These are phyloP conservation scores for Dillenia suffruticosa DNA, from an alignment of 164 flowering plant species.

Conservation along the genomic window DNA sequence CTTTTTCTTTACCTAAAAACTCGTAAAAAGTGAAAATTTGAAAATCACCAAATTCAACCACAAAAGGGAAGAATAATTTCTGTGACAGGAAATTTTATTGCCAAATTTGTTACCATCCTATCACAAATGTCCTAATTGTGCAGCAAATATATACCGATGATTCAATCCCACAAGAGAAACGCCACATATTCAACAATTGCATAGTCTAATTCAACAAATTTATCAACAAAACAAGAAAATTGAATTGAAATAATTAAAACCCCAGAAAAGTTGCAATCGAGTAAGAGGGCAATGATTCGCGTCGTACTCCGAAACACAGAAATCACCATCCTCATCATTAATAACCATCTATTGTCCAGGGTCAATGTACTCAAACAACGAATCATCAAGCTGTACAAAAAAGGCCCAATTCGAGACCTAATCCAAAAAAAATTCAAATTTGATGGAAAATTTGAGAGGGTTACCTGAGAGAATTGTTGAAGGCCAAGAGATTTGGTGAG, in stretches of 20 bases:
- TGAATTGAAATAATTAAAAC: background rate
- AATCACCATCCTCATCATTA: conserved; percentile 62
- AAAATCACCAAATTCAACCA: too few relatives aligned
- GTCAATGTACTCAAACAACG: conserved; percentile 23
- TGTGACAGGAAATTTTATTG: too few relatives aligned
- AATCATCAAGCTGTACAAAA: conserved; percentile 18
- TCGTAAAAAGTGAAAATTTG: too few relatives aligned
- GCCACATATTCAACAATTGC: too few relatives aligned
- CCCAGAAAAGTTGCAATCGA: background rate
- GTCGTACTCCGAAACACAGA: conserved; percentile 65
- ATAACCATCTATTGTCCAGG: conserved; percentile 32
- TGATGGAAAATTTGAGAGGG: background rate
- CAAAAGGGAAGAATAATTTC: too few relatives aligned
- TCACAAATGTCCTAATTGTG: too few relatives aligned
- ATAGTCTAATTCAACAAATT: background rate
- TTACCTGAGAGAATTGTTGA: conserved; percentile 57
- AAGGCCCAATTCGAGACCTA: background rate
- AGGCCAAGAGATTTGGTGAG: conserved; percentile 56
- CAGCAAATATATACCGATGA: too few relatives aligned
- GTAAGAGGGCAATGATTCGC: conserved; percentile 91
- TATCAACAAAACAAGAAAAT: background rate
- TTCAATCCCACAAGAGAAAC: too few relatives aligned
- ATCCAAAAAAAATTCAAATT: background rate
- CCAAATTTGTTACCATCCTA: too few relatives aligned
- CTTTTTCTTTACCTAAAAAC: too few relatives aligned